A percentile compares a stretch with the other conserved stretches of the same genome.
phyloP scores from a whole-genome alignment of 306 rosid genomes.

The Benincasa hispida region DNA sequence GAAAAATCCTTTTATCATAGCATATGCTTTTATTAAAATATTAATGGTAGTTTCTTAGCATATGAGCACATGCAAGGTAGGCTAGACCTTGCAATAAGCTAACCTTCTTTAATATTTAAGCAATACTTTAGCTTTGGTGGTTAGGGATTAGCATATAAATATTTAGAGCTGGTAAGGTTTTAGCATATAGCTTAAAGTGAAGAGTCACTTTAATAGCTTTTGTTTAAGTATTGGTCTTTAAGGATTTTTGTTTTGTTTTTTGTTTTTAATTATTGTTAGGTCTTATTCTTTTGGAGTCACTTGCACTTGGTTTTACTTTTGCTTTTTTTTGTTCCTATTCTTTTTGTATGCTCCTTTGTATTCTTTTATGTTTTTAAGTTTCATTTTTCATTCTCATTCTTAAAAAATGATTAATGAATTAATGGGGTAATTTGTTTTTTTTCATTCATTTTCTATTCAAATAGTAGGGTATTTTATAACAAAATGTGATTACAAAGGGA shows the following conservation, averaged over 20 bases:
- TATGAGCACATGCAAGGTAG: neutral
- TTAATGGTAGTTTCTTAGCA: neutral
- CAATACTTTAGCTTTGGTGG: neutral
- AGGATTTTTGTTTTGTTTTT: neutral
- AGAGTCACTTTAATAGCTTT: neutral
- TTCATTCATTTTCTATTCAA: neutral
- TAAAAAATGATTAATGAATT: no score
- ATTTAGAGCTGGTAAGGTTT: neutral
- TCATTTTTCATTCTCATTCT: no score
- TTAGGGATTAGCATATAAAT: neutral
- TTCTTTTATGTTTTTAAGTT: neutral
- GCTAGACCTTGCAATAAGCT: neutral
- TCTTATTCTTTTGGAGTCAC: neutral
- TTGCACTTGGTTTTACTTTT: neutral
- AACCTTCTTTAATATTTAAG: neutral
- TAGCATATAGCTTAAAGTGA: neutral
- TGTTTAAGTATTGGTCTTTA: neutral
- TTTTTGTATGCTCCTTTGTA: neutral
- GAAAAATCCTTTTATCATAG: neutral
- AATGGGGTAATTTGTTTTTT: neutral
- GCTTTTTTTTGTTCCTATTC: neutral
- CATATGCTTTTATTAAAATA: neutral
- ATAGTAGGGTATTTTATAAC: neutral
- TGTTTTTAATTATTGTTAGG: neutral
- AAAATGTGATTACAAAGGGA: no score